A percentile compares a stretch with the other conserved stretches of the same genome.
Conservation (phyloP, 352 stramenopile genomes). For the Achlya hypogyna region DNA sequence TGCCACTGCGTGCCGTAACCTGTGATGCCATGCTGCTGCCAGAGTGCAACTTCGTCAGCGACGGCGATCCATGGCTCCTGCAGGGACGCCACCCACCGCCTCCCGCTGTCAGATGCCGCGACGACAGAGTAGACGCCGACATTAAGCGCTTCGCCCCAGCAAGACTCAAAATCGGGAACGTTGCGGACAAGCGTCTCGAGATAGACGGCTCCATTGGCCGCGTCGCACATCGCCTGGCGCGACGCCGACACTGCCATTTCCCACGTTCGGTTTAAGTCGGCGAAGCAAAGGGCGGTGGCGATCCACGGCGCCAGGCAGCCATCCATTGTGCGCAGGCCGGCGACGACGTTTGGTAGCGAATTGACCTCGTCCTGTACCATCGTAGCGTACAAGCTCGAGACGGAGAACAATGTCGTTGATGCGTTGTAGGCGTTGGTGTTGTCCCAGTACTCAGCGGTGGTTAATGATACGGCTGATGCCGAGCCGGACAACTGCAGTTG, state of each 20-base stretch:
- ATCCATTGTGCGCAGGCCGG: background rate
- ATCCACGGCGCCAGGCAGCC: constrained; percentile 7
- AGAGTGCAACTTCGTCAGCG: background rate
- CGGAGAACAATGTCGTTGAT: background rate
- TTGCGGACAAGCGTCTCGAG: constrained; percentile 10
- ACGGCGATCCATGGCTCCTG: background rate
- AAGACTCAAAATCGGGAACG: background rate
- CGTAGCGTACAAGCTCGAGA: background rate
- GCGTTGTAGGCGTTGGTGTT: background rate
- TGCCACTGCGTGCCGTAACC: constrained; percentile 10
- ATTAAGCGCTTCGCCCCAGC: background rate
- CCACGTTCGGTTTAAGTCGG: background rate
- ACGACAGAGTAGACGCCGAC: background rate
- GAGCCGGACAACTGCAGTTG: background rate
- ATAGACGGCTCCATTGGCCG: constrained; percentile 8
- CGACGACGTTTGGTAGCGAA: background rate
- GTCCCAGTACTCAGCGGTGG: background rate
- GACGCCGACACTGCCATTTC: background rate
- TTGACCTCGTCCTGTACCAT: constrained; percentile 12
- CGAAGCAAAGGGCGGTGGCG: background rate
- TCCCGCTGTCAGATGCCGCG: too few relatives aligned
- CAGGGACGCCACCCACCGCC: background rate
- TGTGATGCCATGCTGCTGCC: background rate
- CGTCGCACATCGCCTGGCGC: background rate
- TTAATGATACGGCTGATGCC: background rate